Evolutionary conservation across 805 yeast species (phyloP).

Genomic region (Cyberlindnera xishuangbannaensis): DNA sequence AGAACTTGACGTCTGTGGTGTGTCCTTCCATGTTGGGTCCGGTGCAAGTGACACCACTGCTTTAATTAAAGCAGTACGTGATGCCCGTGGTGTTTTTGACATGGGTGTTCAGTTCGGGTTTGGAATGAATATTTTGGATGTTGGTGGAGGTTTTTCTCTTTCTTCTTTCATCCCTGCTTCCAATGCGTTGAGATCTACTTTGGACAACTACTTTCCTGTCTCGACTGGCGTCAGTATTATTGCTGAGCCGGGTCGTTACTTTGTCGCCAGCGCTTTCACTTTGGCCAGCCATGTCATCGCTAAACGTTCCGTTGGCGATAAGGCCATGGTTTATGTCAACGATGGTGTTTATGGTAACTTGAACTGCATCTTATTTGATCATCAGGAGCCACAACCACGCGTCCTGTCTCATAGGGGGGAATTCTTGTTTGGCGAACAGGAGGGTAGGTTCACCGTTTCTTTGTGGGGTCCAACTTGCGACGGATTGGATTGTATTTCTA

Average conservation of each 20-base stretch:
- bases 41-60: constrained; percentile 76
- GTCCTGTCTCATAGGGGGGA: constrained; percentile 53
- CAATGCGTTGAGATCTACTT: constrained; percentile 45
- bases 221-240: constrained; percentile 44
- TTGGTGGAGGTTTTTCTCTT: constrained; percentile 89
- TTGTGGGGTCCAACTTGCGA: constrained; percentile 99
- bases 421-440: constrained; percentile 32
- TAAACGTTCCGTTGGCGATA: constrained; percentile 48
- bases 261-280: constrained; percentile 81
- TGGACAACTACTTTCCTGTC: constrained; percentile 56
- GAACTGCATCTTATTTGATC: constrained; percentile 92
- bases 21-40: constrained; percentile 94
- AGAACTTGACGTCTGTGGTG: constrained; percentile 67
- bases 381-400: constrained; percentile 69
- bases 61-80: constrained; percentile 63
- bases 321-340: constrained; percentile 76
- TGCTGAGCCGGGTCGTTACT: constrained; percentile 93
- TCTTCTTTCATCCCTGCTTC: constrained; percentile 58
- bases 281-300: constrained; percentile 83
- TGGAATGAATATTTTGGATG: constrained; percentile 56
- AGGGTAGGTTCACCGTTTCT: constrained; percentile 41
- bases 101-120: constrained; percentile 43
- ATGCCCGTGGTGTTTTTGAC: constrained; percentile 65
- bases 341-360: constrained; percentile 96
- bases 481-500: constrained; percentile 80